A percentile compares a stretch with the other conserved stretches of the same genome.
Conservation (phyloP, 371 early-diverging fungal species). For the Mucor irregularis region DNA sequence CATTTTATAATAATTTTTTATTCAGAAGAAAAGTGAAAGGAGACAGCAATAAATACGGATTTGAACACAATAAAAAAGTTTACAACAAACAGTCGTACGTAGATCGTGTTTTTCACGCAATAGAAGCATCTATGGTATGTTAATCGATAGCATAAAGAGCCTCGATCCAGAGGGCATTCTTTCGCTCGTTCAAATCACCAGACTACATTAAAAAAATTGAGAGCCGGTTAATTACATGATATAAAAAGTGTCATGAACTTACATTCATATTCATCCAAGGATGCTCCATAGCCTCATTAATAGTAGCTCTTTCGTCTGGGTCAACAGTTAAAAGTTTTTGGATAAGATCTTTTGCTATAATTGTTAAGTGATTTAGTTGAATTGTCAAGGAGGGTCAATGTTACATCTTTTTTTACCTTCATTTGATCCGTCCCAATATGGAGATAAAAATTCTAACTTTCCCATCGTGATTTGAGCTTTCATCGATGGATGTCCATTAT, state of each 20-base stretch:
- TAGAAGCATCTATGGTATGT: background rate
- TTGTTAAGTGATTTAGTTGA: background rate
- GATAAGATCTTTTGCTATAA: constrained; percentile 62
- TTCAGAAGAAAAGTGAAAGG: background rate
- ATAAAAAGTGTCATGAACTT: constrained; percentile 1
- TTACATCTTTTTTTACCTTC: constrained; percentile 40
- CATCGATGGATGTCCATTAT: constrained; percentile 22
- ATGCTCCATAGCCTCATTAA: constrained; percentile 40
- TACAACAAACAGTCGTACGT: too few relatives aligned
- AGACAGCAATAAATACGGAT: background rate
- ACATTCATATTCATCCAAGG: constrained; percentile 24
- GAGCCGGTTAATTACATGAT: too few relatives aligned
- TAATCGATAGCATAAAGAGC: background rate
- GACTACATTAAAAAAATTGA: background rate
- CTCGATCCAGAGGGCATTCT: background rate
- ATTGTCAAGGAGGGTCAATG: background rate
- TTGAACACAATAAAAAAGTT: background rate
- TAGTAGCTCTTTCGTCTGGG: constrained; percentile 44
- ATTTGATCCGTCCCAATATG: constrained; percentile 82
- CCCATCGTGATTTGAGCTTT: constrained; percentile 77
- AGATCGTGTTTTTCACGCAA: too few relatives aligned
- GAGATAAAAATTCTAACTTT: constrained; percentile 75
- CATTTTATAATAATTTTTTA: background rate
- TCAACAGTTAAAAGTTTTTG: constrained; percentile 55
- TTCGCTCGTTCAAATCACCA: background rate